A percentile compares a stretch with the other conserved stretches of the same genome.
These are phyloP conservation scores for Tilletia caries DNA, from an alignment of 1,284 basidiomycete species.

Conservation along the genomic window DNA sequence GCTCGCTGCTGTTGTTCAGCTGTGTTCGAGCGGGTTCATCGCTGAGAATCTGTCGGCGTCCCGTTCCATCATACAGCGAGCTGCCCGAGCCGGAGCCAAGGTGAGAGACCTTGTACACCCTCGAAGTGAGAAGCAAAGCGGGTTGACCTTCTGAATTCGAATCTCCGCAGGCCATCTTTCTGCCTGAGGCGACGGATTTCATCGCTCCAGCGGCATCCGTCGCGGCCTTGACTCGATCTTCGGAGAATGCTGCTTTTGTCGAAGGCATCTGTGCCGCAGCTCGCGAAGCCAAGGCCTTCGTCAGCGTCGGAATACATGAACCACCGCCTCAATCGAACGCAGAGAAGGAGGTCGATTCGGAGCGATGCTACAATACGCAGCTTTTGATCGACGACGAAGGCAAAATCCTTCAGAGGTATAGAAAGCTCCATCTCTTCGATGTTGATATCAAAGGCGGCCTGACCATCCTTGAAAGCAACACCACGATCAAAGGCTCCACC, in stretches of 20 bases:
- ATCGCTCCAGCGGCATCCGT: conserved; percentile 55
- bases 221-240: conserved; percentile 34
- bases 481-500: conserved; percentile 53
- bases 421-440: conserved; percentile 60
- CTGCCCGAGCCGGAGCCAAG: conserved; percentile 55
- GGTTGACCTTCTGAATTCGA: too few relatives aligned
- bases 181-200: conserved; percentile 60
- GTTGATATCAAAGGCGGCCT: conserved; percentile 55
- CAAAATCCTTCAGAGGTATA: conserved; percentile 53
- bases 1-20: conserved; percentile 46
- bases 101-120: conserved; percentile 18
- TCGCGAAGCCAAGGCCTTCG: conserved; percentile 52
- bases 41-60: conserved; percentile 38
- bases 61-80: conserved; percentile 51
- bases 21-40: conserved; percentile 39
- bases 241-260: conserved; percentile 48
- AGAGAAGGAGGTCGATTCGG: conserved; percentile 13
- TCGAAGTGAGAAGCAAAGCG: neutral
- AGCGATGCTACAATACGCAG: conserved; percentile 58
- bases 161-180: conserved; percentile 47
- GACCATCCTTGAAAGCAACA: conserved; percentile 48
- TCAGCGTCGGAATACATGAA: conserved; percentile 59
- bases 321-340: conserved; percentile 29
- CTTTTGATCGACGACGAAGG: conserved; percentile 57
- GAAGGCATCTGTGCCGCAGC: conserved; percentile 54